phyloP scores from a whole-genome alignment of 352 stramenopile species.

The Phytophthora sansomeana region DNA sequence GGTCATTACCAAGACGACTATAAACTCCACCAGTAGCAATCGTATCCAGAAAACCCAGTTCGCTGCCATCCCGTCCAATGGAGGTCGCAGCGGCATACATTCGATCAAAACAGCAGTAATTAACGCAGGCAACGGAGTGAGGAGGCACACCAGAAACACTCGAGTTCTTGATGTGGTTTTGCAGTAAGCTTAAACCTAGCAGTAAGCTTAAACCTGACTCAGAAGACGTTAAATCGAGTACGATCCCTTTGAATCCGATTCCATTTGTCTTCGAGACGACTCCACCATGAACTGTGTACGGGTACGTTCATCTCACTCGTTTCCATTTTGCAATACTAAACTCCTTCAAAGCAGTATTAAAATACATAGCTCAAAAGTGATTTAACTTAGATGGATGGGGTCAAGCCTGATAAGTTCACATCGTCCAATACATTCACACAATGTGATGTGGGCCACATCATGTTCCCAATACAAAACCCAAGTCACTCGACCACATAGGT shows the following conservation, averaged over 20 bases:
- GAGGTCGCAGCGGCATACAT: too few species aligned
- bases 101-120: too few species aligned
- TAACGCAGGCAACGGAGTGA: background rate
- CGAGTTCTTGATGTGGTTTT: background rate
- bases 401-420: background rate
- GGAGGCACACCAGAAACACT: background rate
- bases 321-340: too few species aligned
- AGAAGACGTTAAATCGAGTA: background rate
- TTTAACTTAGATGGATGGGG: background rate
- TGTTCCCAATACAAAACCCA: conserved; percentile 2
- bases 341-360: too few species aligned
- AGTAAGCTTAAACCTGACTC: too few species aligned
- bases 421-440: background rate
- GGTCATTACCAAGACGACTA: too few species aligned
- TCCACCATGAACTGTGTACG: background rate
- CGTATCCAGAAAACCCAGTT: too few species aligned
- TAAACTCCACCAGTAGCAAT: too few species aligned
- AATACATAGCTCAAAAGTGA: too few species aligned
- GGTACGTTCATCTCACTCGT: background rate
- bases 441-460: too few species aligned
- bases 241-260: background rate
- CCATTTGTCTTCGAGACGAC: background rate
- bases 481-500: background rate
- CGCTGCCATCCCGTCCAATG: too few species aligned
- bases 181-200: background rate